phyloP scores from a whole-genome alignment of 2,329 filamentous ascomycete species.

The Arthroderma sp. region DNA sequence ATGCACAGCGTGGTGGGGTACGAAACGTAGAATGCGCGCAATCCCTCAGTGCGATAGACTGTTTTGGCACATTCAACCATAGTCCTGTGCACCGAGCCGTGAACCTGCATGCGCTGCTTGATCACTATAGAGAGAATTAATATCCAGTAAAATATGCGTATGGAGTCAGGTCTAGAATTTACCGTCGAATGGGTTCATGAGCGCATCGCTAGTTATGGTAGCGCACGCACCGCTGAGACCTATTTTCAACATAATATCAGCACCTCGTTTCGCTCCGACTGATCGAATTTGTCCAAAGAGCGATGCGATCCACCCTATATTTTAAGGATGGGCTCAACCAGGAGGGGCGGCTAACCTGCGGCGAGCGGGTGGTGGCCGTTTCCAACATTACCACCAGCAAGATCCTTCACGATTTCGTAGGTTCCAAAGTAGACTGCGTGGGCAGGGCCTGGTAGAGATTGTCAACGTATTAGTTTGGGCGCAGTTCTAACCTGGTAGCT shows the following conservation, averaged over 20 bases:
- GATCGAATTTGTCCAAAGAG: not conserved
- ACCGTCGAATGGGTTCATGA: slow-evolving; percentile 99
- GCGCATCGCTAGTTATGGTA: slow-evolving; percentile 90
- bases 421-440: slow-evolving; percentile 98
- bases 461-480: slow-evolving; percentile 13
- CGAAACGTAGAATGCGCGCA: slow-evolving; percentile 91
- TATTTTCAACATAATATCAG: slow-evolving; percentile 25
- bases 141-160: not conserved
- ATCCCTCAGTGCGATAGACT: slow-evolving; percentile 75
- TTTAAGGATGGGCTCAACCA: not conserved
- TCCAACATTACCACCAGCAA: slow-evolving; percentile 81
- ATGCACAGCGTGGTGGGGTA: slow-evolving; percentile 97
- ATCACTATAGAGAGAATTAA: slow-evolving; percentile 52
- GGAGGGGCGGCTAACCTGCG: slow-evolving; percentile 50
- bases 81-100: slow-evolving; percentile 83
- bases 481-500: not conserved
- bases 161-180: slow-evolving; percentile 24
- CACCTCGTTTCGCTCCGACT: not conserved
- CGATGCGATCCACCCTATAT: not conserved
- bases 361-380: slow-evolving; percentile 81
- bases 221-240: slow-evolving; percentile 87
- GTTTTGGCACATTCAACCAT: slow-evolving; percentile 76
- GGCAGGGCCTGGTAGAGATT: slow-evolving; percentile 56
- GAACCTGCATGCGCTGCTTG: slow-evolving; percentile 98
- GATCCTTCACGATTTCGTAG: slow-evolving; percentile 92